Evolutionary conservation across 1,284 basidiomycete genomes (phyloP).

Genomic region (Naganishia sp.): DNA sequence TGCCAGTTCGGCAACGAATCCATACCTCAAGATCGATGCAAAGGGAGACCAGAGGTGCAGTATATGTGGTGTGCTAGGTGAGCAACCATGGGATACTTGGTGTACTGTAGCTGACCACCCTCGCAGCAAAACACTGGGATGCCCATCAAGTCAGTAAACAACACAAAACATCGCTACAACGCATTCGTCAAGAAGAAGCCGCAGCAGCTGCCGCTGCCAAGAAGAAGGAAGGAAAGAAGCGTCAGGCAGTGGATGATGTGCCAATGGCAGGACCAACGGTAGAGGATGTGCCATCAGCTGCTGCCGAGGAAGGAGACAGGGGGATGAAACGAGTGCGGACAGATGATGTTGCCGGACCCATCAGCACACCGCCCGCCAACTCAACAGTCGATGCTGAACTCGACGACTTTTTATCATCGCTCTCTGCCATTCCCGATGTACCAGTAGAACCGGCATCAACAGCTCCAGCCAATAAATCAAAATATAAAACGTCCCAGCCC

Average conservation of each 20-base stretch:
- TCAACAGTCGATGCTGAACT: constrained; percentile 50
- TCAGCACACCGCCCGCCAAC: constrained; percentile 11
- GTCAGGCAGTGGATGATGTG: constrained; percentile 1
- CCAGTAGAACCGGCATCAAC: constrained; percentile 20
- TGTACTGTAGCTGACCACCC: neutral
- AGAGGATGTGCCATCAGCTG: constrained; percentile 16
- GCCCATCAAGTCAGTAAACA: constrained; percentile 53
- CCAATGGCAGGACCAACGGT: constrained; percentile 22
- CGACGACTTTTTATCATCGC: constrained; percentile 51
- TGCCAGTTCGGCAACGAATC: constrained; percentile 36
- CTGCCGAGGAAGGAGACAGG: constrained; percentile 16
- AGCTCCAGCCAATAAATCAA: constrained; percentile 12
- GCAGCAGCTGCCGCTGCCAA: constrained; percentile 40
- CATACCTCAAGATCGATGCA: constrained; percentile 47
- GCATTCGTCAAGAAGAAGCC: constrained; percentile 45
- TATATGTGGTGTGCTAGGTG: constrained; percentile 52
- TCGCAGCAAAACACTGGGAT: constrained; percentile 54
- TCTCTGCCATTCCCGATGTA: constrained; percentile 37
- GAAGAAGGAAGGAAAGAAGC: constrained; percentile 30
- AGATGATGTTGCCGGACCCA: constrained; percentile 28
- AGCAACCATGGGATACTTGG: constrained; percentile 18
- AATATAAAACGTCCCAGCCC: constrained; percentile 38
- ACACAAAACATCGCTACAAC: constrained; percentile 48
- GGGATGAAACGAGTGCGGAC: constrained; percentile 37
- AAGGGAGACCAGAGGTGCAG: constrained; percentile 49